Percentiles rank a stretch among this genome's conserved stretches.
Evolutionary conservation across 148 eudicot species (phyloP).

Genomic region (Suaeda aralocaspica): DNA sequence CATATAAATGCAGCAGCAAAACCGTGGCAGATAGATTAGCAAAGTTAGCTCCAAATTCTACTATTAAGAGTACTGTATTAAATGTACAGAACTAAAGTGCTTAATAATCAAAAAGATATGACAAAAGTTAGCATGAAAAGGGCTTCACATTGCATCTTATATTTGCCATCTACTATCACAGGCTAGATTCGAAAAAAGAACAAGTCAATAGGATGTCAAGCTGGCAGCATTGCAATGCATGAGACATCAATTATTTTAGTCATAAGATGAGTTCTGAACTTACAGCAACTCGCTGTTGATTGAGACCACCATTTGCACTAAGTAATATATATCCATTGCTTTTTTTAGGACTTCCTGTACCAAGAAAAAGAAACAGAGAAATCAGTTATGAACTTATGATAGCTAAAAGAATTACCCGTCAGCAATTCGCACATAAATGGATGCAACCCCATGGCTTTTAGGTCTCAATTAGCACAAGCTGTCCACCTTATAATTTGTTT

Average conservation of each 20-base stretch:
- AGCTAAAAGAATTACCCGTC: not conserved
- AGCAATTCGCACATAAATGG: not conserved
- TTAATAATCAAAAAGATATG: not conserved
- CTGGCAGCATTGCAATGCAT: not conserved
- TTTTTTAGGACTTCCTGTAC: conserved; percentile 45
- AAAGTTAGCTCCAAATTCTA: not conserved
- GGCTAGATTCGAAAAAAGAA: not conserved
- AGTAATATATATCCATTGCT: conserved; percentile 68
- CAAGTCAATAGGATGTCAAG: not conserved
- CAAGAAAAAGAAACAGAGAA: conserved; percentile 14
- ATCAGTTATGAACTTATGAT: no score
- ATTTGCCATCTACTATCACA: not conserved
- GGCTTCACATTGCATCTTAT: not conserved
- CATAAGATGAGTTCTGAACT: conserved; percentile 26
- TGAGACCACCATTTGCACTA: conserved; percentile 96
- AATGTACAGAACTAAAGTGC: conserved; percentile 4
- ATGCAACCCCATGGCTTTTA: not conserved
- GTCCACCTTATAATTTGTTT: not conserved
- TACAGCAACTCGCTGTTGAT: conserved; percentile 97
- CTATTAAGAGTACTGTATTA: not conserved
- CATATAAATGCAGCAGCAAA: not conserved
- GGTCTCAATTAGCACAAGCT: not conserved
- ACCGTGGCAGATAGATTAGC: not conserved
- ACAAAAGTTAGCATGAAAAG: not conserved
- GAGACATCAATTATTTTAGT: not conserved